Evolutionary conservation across 2,329 filamentous ascomycete species (phyloP), one percentile per base, ranked within the genome.

Genomic region (Cordyceps fumosorosea): DNA sequence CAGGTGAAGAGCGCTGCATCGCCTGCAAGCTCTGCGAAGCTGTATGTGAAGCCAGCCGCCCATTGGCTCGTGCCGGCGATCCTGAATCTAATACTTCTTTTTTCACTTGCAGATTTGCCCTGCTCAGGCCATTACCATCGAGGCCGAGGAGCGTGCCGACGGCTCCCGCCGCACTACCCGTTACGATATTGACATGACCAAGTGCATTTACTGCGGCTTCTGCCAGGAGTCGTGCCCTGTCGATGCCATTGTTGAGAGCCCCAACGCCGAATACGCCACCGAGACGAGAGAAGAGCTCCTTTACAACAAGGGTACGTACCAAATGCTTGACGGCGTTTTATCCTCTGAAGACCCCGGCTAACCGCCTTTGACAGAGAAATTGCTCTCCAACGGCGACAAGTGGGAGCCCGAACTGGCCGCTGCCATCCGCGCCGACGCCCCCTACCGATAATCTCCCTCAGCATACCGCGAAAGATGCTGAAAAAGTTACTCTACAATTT

Each of bases 101-200:
- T 18, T 51, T 11, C 34, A 5, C 1, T 18, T 59, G 2, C 63
- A 86, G 83, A 89, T 98, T 74, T 99, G 95, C 84, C 95, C 95
- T 48, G 95, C 95, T 62, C 91, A 96, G 79, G 95, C 95, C 72
- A 99, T 99, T 77, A 99, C 95, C 59, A 99, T 99, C 71, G 95
- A 99, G 81, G 95, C 95, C 62, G 95, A 99, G 78, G 95, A 99
- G 83, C 92, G 95, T 74, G 91, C 90, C 73, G 95, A 99, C 72
- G 95, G 95, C 66, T 96, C 91, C 73, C 88, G 95, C 77, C 87
- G 95, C 74, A 99, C 95, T 57, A 97, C 93, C 64, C 88, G 93
- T 75, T 99, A 99, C 80, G 95, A 99, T 76, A 97, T 99, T 74
- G 95, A 99, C 80, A 99, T 99, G 95, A 98, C 95, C 73, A 99